Evolutionary conservation across 2,329 filamentous ascomycete genomes (phyloP), one percentile per base, ranked within the genome.

Genomic region (Sporothrix sp.): DNA sequence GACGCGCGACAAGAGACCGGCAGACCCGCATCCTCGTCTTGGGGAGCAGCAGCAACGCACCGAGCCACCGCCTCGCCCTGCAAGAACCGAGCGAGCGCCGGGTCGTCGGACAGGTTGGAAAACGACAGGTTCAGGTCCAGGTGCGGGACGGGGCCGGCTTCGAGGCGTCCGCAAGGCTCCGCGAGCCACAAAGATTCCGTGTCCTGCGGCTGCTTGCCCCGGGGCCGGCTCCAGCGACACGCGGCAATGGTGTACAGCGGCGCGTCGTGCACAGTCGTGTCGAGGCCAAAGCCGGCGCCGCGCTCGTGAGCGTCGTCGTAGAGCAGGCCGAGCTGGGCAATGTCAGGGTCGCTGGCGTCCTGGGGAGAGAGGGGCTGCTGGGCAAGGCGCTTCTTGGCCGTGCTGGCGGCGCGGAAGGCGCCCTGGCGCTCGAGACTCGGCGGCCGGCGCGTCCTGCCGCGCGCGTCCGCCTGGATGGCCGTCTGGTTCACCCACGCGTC

Each of bases 391-490:
- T 30, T 52, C 60, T 66, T 71, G 46, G 62, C 55, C 0, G 69
- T 72, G 18, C 61, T 61, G 4, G 62, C 61, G 40, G 71, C 69
- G 39, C 67, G 62, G 36, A 75, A 75, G 6, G 72, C 72, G 38
- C 72, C 70, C 56, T 74, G 66, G 9, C 72, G 62, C 54, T 72
- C 71, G 20, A 74, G 64, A 1, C 65, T 66, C 2, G 71, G 71
- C 8, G 61, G 62, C 8, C 68, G 64, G 23, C 66, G 62, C 13
- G 25, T 5, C 25, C 6, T 28, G 10, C 5, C 5, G 10, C 25
- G 10, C 25, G 10, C 25, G 25, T 28, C 25, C 25, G 10, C 35
- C n/a, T n/a, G n/a, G n/a, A n/a, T n/a, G 16, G 23, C 35, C 18
- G 28, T 21, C 10, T 39, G 35, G 45, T 48, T 32, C n/a, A 39